Conservation (phyloP, 1,284 basidiomycete species). For the Porodaedalea pini region DNA sequence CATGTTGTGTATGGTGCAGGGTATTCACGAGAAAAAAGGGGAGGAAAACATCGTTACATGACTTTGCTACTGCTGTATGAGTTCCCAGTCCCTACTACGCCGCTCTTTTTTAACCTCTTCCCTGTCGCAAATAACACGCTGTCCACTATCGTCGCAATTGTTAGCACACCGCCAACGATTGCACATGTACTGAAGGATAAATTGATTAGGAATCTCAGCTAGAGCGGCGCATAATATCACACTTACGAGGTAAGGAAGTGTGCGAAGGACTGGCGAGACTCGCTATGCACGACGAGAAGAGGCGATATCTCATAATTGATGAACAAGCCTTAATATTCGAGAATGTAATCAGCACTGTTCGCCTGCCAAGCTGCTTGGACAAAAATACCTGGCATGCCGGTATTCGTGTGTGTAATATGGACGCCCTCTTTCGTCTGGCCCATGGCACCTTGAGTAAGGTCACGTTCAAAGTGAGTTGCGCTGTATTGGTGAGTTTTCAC, state of each 20-base stretch:
- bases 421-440: constrained; percentile 70
- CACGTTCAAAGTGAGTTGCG: constrained; percentile 93
- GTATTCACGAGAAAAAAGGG: no score
- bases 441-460: constrained; percentile 59
- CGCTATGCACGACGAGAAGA: constrained; percentile 88
- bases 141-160: constrained; percentile 91
- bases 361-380: constrained; percentile 8
- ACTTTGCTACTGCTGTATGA: constrained; percentile 42
- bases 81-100: constrained; percentile 31
- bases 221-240: background rate
- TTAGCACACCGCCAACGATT: constrained; percentile 95
- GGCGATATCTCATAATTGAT: constrained; percentile 99
- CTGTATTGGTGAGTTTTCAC: constrained; percentile 89
- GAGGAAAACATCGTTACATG: constrained; percentile 36
- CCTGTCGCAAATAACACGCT: constrained; percentile 79
- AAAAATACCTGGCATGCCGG: constrained; percentile 69
- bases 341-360: background rate
- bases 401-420: constrained; percentile 76
- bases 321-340: constrained; percentile 58
- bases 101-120: constrained; percentile 62
- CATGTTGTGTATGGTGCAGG: no score
- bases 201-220: constrained; percentile 9
- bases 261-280: constrained; percentile 89
- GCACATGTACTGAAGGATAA: constrained; percentile 76
- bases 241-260: constrained; percentile 95